Evolutionary conservation across 2,329 filamentous ascomycete species (phyloP), one percentile per base, ranked within the genome.

Genomic region (Exutisphaerella laricina): DNA sequence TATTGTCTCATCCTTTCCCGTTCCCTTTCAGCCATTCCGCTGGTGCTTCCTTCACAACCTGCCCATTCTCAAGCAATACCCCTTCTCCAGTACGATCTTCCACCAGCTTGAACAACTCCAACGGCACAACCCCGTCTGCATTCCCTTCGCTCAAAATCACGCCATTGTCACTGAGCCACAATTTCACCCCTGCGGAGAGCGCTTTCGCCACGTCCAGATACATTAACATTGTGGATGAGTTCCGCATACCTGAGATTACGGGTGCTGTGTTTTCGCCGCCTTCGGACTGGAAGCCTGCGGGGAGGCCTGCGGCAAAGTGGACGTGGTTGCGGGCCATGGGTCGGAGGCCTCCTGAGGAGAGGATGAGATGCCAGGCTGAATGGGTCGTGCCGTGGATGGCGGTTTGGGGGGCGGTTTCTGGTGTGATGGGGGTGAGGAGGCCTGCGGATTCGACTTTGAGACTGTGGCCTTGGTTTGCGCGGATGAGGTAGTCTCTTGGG

Each of bases 401-500:
- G 3, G 46, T 54, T 2, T 41, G 33, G 18, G 63, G 61, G 10
- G 54, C n/a, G 22, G 59, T 58, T 1, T 56, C 52, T 2, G 45
- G 44, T 2, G 79, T 81, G 44, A 96, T 71, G 5, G 82, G 80
- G 14, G 72, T 75, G 3, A 95, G 77, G 2, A 94, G 74, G 0
- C 76, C 76, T 34, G 82, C 78, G n/a, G 79, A 79, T 20, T 86
- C 82, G 25, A 82, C 69, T 58, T 80, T 79, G 60, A 98, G 85
- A 57, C 80, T 88, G 70, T 97, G 92, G 41, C 92, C 92, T 69
- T 97, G 92, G 60, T 94, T 95, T 20, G 92, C 92, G 58, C 92
- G 88, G 67, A 98, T 96, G 22, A 94, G 74, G 70, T 82, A 96
- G 63, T 84, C 74, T 0, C 73, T 64, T 0, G 86, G 74, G 37